Conservation (phyloP, 2,329 filamentous ascomycete genomes). For the Colletotrichum chlorophyti region DNA sequence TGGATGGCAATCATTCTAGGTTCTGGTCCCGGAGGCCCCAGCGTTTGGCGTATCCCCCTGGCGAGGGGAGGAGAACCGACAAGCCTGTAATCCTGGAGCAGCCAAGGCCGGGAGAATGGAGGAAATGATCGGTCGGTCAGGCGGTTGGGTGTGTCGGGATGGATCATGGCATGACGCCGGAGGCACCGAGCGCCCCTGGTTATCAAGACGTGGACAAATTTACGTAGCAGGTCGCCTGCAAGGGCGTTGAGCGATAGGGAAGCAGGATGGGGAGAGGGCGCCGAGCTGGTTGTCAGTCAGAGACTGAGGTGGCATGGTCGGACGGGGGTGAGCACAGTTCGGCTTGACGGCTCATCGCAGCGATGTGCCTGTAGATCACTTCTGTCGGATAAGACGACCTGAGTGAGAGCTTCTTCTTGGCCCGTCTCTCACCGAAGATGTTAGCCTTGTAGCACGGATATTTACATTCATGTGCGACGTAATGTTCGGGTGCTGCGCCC, state of each 20-base stretch:
- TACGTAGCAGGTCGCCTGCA: too few relatives aligned
- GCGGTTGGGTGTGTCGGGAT: neutral
- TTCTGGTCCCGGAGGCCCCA: constrained; percentile 10
- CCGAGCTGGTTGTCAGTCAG: neutral
- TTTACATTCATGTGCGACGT: constrained; percentile 4
- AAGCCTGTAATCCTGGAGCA: neutral
- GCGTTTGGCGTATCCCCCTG: neutral
- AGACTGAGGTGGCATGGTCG: too few relatives aligned
- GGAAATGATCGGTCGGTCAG: neutral
- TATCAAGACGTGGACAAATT: neutral
- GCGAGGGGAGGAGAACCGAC: neutral
- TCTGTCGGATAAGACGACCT: neutral
- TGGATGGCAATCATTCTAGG: neutral
- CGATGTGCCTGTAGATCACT: constrained; percentile 7
- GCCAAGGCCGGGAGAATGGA: neutral
- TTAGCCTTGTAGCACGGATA: neutral
- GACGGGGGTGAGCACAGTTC: neutral
- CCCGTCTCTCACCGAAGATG: constrained; percentile 10
- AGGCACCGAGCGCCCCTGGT: constrained; percentile 2
- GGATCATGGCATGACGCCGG: constrained; percentile 4
- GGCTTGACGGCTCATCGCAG: neutral
- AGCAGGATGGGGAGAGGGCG: neutral
- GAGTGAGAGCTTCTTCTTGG: neutral
- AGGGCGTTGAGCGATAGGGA: too few relatives aligned
- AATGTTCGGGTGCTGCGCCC: too few relatives aligned